phyloP scores from a whole-genome alignment of 1,139 yeast species.

The Ogataea hybrid region DNA sequence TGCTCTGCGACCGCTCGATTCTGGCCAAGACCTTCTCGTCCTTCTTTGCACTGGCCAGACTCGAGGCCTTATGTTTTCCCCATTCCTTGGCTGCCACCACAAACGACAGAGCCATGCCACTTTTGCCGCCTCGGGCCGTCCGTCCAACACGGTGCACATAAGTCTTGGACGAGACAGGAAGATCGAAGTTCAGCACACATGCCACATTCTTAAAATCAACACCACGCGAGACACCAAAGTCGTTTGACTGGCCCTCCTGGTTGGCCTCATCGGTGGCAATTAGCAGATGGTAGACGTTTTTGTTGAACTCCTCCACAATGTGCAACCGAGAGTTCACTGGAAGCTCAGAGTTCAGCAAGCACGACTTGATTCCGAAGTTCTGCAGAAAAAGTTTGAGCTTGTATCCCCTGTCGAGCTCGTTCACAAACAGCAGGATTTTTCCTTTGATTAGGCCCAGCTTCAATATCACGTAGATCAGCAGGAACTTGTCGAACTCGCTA shows the following conservation, averaged over 20 bases:
- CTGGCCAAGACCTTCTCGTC: slow-evolving; percentile 85
- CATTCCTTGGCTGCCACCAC: slow-evolving; percentile 80
- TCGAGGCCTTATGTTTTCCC: slow-evolving; percentile 87
- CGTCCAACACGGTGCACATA: slow-evolving; percentile 96
- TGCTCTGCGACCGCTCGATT: slow-evolving; percentile 73
- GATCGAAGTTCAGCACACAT: slow-evolving; percentile 92
- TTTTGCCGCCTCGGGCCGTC: slow-evolving; percentile 96
- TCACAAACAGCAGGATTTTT: slow-evolving; percentile 86
- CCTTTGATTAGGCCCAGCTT: slow-evolving; percentile 88
- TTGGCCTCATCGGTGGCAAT: slow-evolving; percentile 95
- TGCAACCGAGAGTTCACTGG: slow-evolving; percentile 93
- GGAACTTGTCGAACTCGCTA: slow-evolving; percentile 86
- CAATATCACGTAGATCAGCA: slow-evolving; percentile 86
- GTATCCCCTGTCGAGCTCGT: slow-evolving; percentile 93
- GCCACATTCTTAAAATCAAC: slow-evolving; percentile 96
- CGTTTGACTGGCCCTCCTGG: slow-evolving; percentile 51
- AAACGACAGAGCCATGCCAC: slow-evolving; percentile 94
- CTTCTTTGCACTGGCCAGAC: slow-evolving; percentile 64
- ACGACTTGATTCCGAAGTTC: slow-evolving; percentile 89
- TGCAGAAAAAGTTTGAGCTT: slow-evolving; percentile 86
- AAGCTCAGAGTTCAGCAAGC: slow-evolving; percentile 87
- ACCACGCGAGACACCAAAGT: slow-evolving; percentile 95
- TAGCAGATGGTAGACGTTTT: slow-evolving; percentile 78
- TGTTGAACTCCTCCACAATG: slow-evolving; percentile 93
- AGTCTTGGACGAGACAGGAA: slow-evolving; percentile 86